Evolutionary conservation across 2,329 filamentous ascomycete genomes (phyloP).

Genomic region (Penicillium oxalicum): DNA sequence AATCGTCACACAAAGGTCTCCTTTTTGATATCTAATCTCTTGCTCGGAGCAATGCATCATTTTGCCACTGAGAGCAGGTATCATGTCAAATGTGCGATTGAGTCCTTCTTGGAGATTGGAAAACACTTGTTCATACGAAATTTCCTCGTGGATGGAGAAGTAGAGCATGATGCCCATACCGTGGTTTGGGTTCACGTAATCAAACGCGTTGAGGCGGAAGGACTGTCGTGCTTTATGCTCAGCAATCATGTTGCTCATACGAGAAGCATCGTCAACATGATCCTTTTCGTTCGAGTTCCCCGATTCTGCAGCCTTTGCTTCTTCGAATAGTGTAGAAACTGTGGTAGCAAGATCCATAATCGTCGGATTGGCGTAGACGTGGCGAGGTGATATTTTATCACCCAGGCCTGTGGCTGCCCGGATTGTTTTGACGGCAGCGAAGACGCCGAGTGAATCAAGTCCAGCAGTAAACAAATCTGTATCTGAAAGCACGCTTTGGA

Average conservation of each 20-base stretch:
- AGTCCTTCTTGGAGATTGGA: conserved; percentile 5
- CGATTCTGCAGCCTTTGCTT: conserved; percentile 1
- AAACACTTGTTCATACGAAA: conserved; percentile 3
- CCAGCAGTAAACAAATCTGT: conserved; percentile 1
- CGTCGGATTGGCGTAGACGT: conserved; percentile 2
- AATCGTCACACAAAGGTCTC: conserved; percentile 8
- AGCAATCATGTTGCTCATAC: not conserved
- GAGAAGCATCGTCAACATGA: not conserved
- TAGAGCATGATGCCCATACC: conserved; percentile 8
- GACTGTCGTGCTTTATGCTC: conserved; percentile 5
- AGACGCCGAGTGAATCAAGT: conserved; percentile 3
- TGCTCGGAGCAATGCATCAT: conserved; percentile 6
- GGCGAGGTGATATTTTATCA: conserved; percentile 2
- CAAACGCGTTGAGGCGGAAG: conserved; percentile 6
- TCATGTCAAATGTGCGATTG: conserved; percentile 7
- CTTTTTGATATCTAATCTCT: conserved; percentile 5
- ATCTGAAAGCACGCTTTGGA: not conserved
- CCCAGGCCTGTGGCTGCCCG: conserved; percentile 3
- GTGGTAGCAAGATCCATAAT: not conserved
- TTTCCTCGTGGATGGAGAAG: conserved; percentile 6
- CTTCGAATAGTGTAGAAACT: conserved; percentile 1
- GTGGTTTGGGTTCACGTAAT: conserved; percentile 7
- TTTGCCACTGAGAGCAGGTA: conserved; percentile 8
- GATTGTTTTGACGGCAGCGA: conserved; percentile 2
- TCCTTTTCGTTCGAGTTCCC: not conserved